Base-by-base conservation (phyloP, 345 rosid species). In the Acer negundo region DNA sequence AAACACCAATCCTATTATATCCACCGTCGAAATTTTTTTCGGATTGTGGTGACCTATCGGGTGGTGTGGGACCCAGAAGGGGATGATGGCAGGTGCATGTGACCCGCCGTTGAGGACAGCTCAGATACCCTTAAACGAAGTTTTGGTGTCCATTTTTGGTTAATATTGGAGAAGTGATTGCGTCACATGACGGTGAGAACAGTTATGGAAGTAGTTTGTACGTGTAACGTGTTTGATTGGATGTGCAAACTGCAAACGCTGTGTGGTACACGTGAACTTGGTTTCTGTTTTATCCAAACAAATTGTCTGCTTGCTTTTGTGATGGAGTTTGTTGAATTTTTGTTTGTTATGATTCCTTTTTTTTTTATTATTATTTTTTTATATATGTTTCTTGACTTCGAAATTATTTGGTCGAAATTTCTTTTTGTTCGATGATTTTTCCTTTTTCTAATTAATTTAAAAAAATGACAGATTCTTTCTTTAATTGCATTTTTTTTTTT, bases 31-130 rank as follows among this genome's bases (percentile, higher is more conserved):
- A 59, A 35, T 35, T 3, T 35, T 35, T 3, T 31, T 31, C 5
- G 35, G 5, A 31, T 31, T 31, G 35, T 44, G 80, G 46, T 10
- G 46, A 6, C 10, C 10, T 10, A 77, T 10, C 2, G 38, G 38
- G 38, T 4, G 6, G 5, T 4, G 26, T 55, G 72, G 73, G 73
- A 51, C 73, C 66, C 16, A 6, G 38, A 35, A 7, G 38, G 47
- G 24, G 40, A 42, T n/a, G 26, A 20, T 7, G 26, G 59, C 74
- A 69, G 69, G 61, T 51, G 79, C 84, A 82, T 79, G 84, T 85
- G 84, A 82, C 53, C 49, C 62, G 82, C 75, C 78, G 80, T 73
- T 73, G 46, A 65, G 61, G 51, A 82, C 84, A 80, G 75, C 83
- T 78, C 79, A 49, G 62, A 46, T 69, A 59, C 44, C 17, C 23